Evolutionary conservation across 345 rosid genomes (phyloP), one percentile per base, ranked within the genome.

Genomic region (Microthlaspi erraticum): DNA sequence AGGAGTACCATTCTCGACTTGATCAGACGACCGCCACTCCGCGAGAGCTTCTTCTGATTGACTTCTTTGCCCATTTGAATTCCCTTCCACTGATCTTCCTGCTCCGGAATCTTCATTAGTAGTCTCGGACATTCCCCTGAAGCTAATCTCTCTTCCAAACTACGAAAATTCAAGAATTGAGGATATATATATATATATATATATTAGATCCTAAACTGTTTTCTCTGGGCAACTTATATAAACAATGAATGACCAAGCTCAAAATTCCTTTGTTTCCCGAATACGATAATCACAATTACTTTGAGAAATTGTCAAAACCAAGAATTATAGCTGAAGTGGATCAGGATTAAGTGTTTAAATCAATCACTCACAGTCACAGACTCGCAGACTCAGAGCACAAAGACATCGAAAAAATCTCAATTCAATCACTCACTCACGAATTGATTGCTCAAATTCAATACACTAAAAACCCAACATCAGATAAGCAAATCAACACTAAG

Each of bases 11-110:
- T 87, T 89, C 72, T 89, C 98, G 74, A 89, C 87, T 85, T 85
- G 96, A 80, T 86, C 96, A 53, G 93, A 93, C 5, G 97, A 93
- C 43, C 95, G 89, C 96, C 97, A 93, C 78, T 91, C 96, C 1
- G 84, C 91, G 68, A 89, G 72, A 34, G 90, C 89, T 83, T 93
- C 98, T 69, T 86, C 93, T 45, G 85, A 79, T 66, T 87, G 87
- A 70, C 85, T 87, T 43, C 71, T 81, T 79, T 76, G 84, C 65
- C 82, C 80, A 52, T 83, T 86, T 10, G 81, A 84, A 78, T 75
- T 77, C 56, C 88, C 92, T 74, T 87, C 96, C 49, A 55, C 64
- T 74, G 92, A 81, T 84, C 83, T 74, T 78, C 83, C 96, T 70
- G 70, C 90, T 68, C 92, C 88, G 73, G 87, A 68, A 45, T 87